phyloP scores from a whole-genome alignment of 805 yeast species.

The Metschnikowia aberdeeniae region DNA sequence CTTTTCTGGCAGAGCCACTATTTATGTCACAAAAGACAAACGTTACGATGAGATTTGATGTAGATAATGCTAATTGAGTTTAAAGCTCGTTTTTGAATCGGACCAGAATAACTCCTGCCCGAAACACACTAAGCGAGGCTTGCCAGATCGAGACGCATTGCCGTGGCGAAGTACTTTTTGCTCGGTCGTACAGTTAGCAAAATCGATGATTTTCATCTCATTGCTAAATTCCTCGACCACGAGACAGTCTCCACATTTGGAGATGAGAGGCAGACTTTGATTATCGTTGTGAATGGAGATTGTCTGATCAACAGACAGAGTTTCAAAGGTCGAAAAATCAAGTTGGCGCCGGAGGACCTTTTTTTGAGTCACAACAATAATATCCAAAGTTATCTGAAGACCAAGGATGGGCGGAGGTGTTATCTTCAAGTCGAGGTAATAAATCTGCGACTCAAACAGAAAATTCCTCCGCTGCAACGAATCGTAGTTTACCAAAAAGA shows the following conservation, averaged over 20 bases:
- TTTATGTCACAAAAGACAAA: slow-evolving; percentile 1
- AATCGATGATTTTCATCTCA: slow-evolving; percentile 6
- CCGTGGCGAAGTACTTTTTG: neutral
- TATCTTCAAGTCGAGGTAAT: neutral
- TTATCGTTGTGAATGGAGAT: slow-evolving; percentile 13
- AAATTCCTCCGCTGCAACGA: neutral
- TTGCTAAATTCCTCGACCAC: slow-evolving; percentile 12
- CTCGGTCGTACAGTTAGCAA: neutral
- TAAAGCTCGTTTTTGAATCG: neutral
- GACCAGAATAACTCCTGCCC: neutral
- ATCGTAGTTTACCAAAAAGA: neutral
- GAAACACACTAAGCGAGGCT: slow-evolving; percentile 2
- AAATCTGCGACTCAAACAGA: slow-evolving; percentile 4
- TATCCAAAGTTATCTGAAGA: neutral
- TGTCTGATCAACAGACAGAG: neutral
- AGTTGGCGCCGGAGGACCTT: slow-evolving; percentile 7
- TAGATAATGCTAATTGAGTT: neutral
- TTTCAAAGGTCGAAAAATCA: neutral
- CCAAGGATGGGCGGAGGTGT: neutral
- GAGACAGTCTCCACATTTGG: slow-evolving; percentile 5
- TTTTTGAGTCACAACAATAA: slow-evolving; percentile 7
- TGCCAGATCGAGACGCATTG: neutral
- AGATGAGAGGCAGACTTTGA: slow-evolving; percentile 13
- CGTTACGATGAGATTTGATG: neutral
- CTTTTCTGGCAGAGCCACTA: slow-evolving; percentile 1